These are phyloP conservation scores for Trichoderma asperelloides DNA, from an alignment of 495 filamentous ascomycete genomes.

Conservation along the genomic window DNA sequence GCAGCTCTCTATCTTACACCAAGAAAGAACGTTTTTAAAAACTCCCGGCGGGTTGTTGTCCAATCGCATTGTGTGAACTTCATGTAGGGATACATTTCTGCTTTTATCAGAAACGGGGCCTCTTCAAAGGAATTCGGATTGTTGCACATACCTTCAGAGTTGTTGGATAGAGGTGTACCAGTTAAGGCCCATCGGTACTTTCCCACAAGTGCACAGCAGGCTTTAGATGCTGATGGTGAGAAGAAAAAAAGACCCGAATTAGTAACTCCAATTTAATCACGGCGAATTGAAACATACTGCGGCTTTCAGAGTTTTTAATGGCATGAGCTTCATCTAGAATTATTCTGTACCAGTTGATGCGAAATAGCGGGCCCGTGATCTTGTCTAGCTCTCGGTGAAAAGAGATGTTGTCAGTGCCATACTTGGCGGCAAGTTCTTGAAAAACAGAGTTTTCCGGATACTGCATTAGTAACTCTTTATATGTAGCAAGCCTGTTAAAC, in stretches of 20 bases:
- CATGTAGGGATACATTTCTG: constrained; percentile 51
- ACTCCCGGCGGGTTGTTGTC: constrained; percentile 31
- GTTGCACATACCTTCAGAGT: constrained; percentile 17
- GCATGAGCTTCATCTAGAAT: constrained; percentile 54
- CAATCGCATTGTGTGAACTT: constrained; percentile 45
- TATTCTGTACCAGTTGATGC: constrained; percentile 42
- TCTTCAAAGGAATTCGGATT: constrained; percentile 6
- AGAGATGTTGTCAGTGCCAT: constrained; percentile 16
- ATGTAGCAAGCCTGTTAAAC: not conserved
- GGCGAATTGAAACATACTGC: constrained; percentile 12
- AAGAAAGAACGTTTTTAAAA: constrained; percentile 41
- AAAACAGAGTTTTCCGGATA: constrained; percentile 17
- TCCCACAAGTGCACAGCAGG: constrained; percentile 44
- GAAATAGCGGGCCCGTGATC: constrained; percentile 29
- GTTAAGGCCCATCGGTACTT: constrained; percentile 50
- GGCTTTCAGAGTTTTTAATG: constrained; percentile 48
- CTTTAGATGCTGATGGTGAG: constrained; percentile 33
- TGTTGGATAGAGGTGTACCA: constrained; percentile 54
- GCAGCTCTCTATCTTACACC: not conserved
- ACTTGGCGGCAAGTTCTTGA: constrained; percentile 29
- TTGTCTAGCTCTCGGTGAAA: not conserved
- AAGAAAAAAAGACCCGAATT: not conserved
- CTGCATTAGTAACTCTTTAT: not conserved
- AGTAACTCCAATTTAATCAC: not conserved
- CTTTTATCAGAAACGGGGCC: constrained; percentile 15